phyloP scores from a whole-genome alignment of 2,329 filamentous ascomycete species.

The Clarireedia sp. region DNA sequence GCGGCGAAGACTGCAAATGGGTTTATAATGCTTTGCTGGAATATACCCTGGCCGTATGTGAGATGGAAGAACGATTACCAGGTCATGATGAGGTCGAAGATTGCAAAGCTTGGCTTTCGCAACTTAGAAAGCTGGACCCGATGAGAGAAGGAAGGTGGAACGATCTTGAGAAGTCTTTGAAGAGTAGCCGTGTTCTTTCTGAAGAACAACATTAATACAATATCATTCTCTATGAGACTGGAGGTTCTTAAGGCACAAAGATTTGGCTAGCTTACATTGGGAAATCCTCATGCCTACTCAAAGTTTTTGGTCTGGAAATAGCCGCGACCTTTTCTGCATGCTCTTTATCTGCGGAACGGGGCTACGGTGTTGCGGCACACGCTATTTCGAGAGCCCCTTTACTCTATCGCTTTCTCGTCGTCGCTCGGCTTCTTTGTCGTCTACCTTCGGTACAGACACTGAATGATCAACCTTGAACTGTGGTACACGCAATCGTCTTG shows the following conservation, averaged over 20 bases:
- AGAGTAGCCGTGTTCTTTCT: background rate
- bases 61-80: constrained; percentile 40
- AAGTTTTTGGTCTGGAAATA: background rate
- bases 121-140: constrained; percentile 29
- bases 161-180: constrained; percentile 20
- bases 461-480: too few relatives aligned
- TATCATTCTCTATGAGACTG: background rate
- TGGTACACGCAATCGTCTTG: too few relatives aligned
- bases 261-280: background rate
- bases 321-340: background rate
- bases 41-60: constrained; percentile 54
- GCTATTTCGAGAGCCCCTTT: too few relatives aligned
- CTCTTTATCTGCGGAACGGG: too few relatives aligned
- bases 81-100: constrained; percentile 32
- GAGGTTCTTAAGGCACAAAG: background rate
- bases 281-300: background rate
- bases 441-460: too few relatives aligned
- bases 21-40: constrained; percentile 81
- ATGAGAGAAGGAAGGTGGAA: constrained; percentile 30
- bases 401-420: too few relatives aligned
- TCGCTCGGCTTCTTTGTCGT: too few relatives aligned
- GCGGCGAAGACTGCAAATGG: constrained; percentile 71
- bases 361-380: too few relatives aligned
- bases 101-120: constrained; percentile 24
- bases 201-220: background rate